These are phyloP conservation scores for Tulasnella sp. DNA, from an alignment of 768 basidiomycete species.

Conservation along the genomic window DNA sequence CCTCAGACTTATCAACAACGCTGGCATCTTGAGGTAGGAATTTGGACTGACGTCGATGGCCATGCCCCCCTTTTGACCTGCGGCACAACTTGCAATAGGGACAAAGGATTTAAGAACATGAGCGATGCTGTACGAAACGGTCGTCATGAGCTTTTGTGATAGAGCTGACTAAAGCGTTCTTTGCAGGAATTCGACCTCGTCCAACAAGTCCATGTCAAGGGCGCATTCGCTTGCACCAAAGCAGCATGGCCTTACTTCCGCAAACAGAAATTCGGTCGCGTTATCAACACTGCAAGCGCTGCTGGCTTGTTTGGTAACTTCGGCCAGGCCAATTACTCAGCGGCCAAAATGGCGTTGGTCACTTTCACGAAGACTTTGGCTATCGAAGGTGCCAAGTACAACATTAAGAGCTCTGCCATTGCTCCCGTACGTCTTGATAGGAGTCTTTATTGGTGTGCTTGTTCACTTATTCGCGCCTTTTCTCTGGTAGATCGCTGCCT, in stretches of 20 bases:
- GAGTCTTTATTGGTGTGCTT: background rate
- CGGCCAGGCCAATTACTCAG: conserved; percentile 96
- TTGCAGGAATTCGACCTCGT: conserved; percentile 79
- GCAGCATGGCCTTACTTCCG: conserved; percentile 96
- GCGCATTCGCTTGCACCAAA: conserved; percentile 86
- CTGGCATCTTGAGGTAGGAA: conserved; percentile 74
- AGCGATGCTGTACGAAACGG: conserved; percentile 55
- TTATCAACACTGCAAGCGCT: conserved; percentile 92
- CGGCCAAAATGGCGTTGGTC: conserved; percentile 95
- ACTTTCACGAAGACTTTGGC: conserved; percentile 92
- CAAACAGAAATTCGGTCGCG: conserved; percentile 89
- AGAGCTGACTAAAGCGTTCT: background rate
- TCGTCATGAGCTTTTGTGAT: background rate
- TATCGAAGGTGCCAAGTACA: conserved; percentile 86
- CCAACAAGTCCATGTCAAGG: conserved; percentile 87
- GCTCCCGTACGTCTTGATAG: conserved; percentile 65
- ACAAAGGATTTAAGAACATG: conserved; percentile 82
- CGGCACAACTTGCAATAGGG: background rate
- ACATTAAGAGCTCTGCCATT: conserved; percentile 80
- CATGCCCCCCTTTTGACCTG: background rate
- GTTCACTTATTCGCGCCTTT: background rate
- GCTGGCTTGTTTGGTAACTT: conserved; percentile 95
- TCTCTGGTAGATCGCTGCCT: conserved; percentile 74
- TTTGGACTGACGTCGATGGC: background rate
- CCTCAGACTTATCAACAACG: conserved; percentile 79